Evolutionary conservation across 768 basidiomycete species (phyloP), one percentile per base, ranked within the genome.

Genomic region (Trametes maxima): DNA sequence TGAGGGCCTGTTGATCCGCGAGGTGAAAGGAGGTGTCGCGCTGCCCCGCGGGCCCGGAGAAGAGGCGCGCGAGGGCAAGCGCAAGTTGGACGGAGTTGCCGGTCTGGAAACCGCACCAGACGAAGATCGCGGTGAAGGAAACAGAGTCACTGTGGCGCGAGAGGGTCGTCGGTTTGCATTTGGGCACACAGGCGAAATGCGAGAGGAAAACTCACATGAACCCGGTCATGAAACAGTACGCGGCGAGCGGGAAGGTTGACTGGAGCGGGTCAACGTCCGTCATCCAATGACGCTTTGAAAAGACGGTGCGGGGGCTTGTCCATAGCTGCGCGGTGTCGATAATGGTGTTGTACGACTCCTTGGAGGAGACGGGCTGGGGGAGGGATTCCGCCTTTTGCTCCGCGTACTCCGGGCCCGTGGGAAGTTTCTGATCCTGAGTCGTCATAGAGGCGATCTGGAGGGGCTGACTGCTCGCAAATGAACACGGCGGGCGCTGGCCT

Each of bases 71-170:
- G 52, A 95, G 70, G 2, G 94, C 93, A 24, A 95, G 76, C 1
- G 89, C 82, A 14, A 95, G 79, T 86, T 95, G 75, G 11, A 84
- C 79, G 65, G 85, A 84, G 70, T 90, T 90, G 53, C 89, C 90
- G 0, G 90, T 92, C 73, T 93, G 91, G 73, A 92, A 93, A 14
- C 87, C 90, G 72, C 87, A 89, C 90, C 92, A 94, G 13, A 93
- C 84, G 72, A 86, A 93, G 48, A 91, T 77, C 2, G 92, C 88
- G 45, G 89, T 85, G 76, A 93, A 93, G 3, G 84, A 85, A 28
- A 92, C 78, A 1, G 83, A 82, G 67, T 90, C 87, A 14, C 89
- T 92, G 63, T 35, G 48, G 24, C 39, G 36, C 19, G 28, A 22
- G 22, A 25, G n/a, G 7, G n/a, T 8, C 7, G 43, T 16, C 43